Percentiles rank a stretch among this genome's conserved stretches.
These are phyloP conservation scores for Triangularia setosa DNA, from an alignment of 2,329 filamentous ascomycete species.

Conservation along the genomic window DNA sequence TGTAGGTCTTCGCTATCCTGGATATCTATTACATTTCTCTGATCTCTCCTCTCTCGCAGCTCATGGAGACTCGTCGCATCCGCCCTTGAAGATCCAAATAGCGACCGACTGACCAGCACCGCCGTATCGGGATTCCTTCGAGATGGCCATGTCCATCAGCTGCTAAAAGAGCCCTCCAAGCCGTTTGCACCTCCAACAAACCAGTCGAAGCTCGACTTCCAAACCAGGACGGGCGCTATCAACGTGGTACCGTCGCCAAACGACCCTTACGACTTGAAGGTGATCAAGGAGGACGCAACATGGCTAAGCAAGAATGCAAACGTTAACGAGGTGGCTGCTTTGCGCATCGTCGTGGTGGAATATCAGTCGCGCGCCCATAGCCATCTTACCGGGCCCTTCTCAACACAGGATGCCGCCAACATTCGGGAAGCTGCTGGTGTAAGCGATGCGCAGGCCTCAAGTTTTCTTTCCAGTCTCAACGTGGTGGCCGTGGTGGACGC, in stretches of 20 bases:
- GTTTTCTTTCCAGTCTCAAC: constrained; percentile 52
- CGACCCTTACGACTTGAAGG: constrained; percentile 66
- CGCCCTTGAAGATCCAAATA: constrained; percentile 54
- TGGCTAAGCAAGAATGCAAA: constrained; percentile 79
- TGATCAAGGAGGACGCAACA: constrained; percentile 77
- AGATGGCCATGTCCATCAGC: constrained; percentile 62
- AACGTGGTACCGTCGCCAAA: constrained; percentile 68
- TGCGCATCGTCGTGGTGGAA: constrained; percentile 78
- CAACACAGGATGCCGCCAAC: constrained; percentile 72
- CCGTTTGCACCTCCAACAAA: constrained; percentile 62
- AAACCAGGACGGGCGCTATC: constrained; percentile 82
- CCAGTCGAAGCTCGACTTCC: constrained; percentile 67
- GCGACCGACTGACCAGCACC: constrained; percentile 48
- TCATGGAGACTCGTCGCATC: constrained; percentile 60
- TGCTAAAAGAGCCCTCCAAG: constrained; percentile 65
- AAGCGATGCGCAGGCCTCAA: constrained; percentile 55
- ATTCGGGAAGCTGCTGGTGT: constrained; percentile 69
- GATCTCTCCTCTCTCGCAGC: constrained; percentile 33
- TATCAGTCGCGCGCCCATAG: constrained; percentile 75
- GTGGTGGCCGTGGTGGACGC: constrained; percentile 46
- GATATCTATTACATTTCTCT: constrained; percentile 4
- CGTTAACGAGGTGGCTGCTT: constrained; percentile 76
- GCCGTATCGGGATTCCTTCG: constrained; percentile 66
- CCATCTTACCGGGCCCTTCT: constrained; percentile 67
- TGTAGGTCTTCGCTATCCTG: constrained; percentile 54